Evolutionary conservation across 2,329 filamentous ascomycete species (phyloP).

Genomic region (Colletotrichum sp.): DNA sequence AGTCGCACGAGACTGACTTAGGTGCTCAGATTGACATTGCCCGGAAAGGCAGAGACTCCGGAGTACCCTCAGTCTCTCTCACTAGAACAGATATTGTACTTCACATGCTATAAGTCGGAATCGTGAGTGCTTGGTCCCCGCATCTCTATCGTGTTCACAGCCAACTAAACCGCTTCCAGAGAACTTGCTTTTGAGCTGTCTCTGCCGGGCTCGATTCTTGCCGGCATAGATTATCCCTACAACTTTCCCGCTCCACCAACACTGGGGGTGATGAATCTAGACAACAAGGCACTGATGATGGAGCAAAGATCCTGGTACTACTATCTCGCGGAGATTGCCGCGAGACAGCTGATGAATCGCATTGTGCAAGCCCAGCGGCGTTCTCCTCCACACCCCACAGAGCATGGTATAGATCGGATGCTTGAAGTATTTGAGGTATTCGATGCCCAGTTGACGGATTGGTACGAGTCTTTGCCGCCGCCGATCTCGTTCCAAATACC

Average conservation of each 20-base stretch:
- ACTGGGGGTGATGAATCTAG: background rate
- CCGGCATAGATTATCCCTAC: slow-evolving; percentile 10
- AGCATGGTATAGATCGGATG: slow-evolving; percentile 17
- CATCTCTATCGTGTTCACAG: background rate
- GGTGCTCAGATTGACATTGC: background rate
- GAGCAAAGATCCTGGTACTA: slow-evolving; percentile 22
- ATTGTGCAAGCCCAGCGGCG: slow-evolving; percentile 1
- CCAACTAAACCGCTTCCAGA: background rate
- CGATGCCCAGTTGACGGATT: slow-evolving; percentile 17
- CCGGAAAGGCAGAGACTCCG: background rate
- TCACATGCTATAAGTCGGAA: slow-evolving; percentile 20
- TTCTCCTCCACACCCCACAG: background rate
- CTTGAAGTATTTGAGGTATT: slow-evolving; percentile 15
- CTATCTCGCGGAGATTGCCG: slow-evolving; percentile 19
- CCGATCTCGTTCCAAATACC: slow-evolving; percentile 16
- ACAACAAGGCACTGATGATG: slow-evolving; percentile 8
- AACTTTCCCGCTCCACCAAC: slow-evolving; percentile 7
- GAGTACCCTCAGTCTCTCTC: background rate
- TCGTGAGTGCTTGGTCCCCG: background rate
- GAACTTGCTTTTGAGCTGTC: slow-evolving; percentile 14
- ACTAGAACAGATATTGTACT: slow-evolving; percentile 15
- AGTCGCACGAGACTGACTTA: background rate
- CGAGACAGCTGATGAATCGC: slow-evolving; percentile 9
- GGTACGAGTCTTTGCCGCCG: slow-evolving; percentile 7
- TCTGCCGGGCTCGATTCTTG: slow-evolving; percentile 10